Percentiles rank a stretch among this genome's conserved stretches.
These are phyloP conservation scores for Bjerkandera adusta DNA, from an alignment of 1,284 basidiomycete genomes.

Conservation along the genomic window DNA sequence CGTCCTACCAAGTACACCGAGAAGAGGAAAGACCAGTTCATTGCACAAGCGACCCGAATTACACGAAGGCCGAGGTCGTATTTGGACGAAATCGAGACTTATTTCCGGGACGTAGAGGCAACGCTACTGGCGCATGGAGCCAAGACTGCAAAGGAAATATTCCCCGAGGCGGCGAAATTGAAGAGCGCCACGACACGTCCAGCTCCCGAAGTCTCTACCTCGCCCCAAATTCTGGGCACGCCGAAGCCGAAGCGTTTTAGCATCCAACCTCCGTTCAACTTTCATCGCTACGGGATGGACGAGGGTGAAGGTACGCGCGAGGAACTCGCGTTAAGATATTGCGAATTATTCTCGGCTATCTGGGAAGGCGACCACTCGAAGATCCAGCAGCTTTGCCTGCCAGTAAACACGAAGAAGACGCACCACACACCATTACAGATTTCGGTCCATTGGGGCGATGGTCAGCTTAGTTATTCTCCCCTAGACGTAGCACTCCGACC, in stretches of 20 bases:
- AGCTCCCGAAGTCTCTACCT: no score
- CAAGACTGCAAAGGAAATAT: no score
- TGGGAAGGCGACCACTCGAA: conserved; percentile 46
- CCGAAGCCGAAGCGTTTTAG: no score
- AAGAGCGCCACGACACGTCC: no score
- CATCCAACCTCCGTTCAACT: conserved; percentile 1
- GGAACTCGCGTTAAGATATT: conserved; percentile 36
- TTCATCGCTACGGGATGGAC: conserved; percentile 4
- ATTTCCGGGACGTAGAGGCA: no score
- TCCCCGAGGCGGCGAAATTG: no score
- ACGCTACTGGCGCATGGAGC: no score
- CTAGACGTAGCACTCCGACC: conserved; percentile 49
- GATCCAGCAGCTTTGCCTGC: conserved; percentile 49
- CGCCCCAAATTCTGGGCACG: conserved; percentile 6
- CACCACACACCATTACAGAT: conserved; percentile 43
- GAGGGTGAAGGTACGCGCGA: conserved; percentile 4
- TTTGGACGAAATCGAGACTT: no score
- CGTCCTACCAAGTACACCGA: no score
- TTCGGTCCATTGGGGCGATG: conserved; percentile 27
- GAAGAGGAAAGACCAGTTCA: no score
- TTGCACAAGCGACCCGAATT: no score
- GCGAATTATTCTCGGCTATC: conserved; percentile 53
- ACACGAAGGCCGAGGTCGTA: no score
- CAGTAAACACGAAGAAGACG: conserved; percentile 28
- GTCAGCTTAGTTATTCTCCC: conserved; percentile 8